phyloP scores from a whole-genome alignment of 139 green algal species.

The Micromonas commoda region DNA sequence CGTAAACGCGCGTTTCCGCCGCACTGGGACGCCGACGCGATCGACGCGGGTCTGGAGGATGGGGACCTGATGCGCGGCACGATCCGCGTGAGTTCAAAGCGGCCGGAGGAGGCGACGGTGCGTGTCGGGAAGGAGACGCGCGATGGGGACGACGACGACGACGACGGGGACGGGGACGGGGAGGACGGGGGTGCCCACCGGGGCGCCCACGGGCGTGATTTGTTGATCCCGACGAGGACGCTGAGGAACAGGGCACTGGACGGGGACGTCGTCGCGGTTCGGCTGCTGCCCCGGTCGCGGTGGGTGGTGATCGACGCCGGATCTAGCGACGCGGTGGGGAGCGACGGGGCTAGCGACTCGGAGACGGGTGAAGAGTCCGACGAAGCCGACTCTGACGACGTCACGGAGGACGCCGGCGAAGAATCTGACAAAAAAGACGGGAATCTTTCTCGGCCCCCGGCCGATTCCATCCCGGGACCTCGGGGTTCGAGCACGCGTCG shows the following conservation, averaged over 20 bases:
- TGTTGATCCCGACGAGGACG: slow-evolving; percentile 25
- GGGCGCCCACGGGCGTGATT: slow-evolving; percentile 3
- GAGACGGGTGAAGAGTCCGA: not conserved
- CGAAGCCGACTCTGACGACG: too few relatives aligned
- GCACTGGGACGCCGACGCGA: not conserved
- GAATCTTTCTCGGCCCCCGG: too few relatives aligned
- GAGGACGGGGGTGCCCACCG: not conserved
- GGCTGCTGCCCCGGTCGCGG: not conserved
- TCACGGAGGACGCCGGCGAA: too few relatives aligned
- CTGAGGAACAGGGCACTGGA: slow-evolving; percentile 33
- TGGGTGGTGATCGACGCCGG: not conserved
- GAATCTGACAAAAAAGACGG: too few relatives aligned
- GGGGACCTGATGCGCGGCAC: not conserved
- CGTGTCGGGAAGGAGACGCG: not conserved
- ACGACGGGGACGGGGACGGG: not conserved
- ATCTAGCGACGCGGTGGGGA: not conserved
- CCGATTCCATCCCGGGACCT: too few relatives aligned
- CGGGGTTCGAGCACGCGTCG: too few relatives aligned
- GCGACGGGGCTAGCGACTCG: not conserved
- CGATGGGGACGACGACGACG: not conserved
- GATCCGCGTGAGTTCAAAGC: too few relatives aligned
- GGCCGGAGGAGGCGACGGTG: not conserved
- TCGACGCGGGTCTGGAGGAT: not conserved
- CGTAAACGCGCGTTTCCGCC: not conserved
- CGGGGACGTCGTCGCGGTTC: slow-evolving; percentile 34